Conservation (phyloP, 441 rosid species). For the Francoa sonchifolia region DNA sequence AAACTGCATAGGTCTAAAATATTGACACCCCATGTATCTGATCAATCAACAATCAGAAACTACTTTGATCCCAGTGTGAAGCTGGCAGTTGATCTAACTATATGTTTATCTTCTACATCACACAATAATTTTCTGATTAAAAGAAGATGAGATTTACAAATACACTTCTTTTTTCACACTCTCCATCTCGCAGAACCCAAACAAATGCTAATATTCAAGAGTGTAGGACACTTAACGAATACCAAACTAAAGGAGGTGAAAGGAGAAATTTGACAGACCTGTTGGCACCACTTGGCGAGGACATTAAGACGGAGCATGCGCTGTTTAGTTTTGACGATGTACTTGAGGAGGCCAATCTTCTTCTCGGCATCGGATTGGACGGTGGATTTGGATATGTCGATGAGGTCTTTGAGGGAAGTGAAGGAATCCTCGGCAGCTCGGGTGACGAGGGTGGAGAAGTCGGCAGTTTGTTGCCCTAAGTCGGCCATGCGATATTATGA, state of each 20-base stretch:
- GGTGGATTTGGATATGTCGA: conserved; percentile 55
- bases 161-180: background rate
- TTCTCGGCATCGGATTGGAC: conserved; percentile 76
- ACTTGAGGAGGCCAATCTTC: conserved; percentile 78
- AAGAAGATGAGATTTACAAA: background rate
- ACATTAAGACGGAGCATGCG: conserved; percentile 93
- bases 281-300: conserved; percentile 95
- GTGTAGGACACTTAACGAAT: background rate
- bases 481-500: conserved; percentile 38
- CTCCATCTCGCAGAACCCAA: background rate
- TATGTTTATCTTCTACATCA: too few relatives aligned
- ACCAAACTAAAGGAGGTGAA: background rate
- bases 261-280: conserved; percentile 25
- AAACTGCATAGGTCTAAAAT: too few relatives aligned
- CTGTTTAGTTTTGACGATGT: conserved; percentile 68
- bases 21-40: too few relatives aligned
- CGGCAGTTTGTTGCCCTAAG: conserved; percentile 83
- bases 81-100: too few relatives aligned
- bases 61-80: too few relatives aligned
- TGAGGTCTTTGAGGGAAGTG: conserved; percentile 63
- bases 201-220: background rate
- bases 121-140: background rate
- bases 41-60: too few relatives aligned
- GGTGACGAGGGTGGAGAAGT: conserved; percentile 61
- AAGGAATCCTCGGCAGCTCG: conserved; percentile 86